Conservation (phyloP, 169 alveolate genomes). For the Perkinsus olseni region DNA sequence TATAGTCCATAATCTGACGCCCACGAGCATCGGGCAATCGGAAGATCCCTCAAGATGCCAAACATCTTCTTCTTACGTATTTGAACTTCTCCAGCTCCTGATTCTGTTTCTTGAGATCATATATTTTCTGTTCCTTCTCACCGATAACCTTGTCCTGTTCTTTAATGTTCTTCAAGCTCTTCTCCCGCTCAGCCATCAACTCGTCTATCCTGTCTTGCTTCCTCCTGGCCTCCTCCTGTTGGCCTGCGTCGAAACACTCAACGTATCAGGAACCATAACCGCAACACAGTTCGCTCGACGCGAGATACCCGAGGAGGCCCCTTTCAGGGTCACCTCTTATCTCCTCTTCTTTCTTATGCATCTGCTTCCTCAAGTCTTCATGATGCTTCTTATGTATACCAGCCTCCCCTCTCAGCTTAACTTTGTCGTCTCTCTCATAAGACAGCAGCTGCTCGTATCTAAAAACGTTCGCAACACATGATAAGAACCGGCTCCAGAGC, state of each 20-base stretch:
- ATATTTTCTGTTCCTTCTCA: constrained; percentile 78
- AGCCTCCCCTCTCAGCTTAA: constrained; percentile 38
- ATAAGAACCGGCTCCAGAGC: too few relatives aligned
- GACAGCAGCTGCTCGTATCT: constrained; percentile 45
- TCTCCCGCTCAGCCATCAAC: constrained; percentile 40
- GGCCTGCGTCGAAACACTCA: too few relatives aligned
- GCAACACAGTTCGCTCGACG: too few relatives aligned
- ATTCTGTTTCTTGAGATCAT: constrained; percentile 77
- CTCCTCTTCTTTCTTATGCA: constrained; percentile 44
- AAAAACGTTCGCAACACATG: too few relatives aligned
- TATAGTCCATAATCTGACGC: constrained; percentile 70
- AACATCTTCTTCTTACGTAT: constrained; percentile 47
- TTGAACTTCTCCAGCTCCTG: constrained; percentile 86
- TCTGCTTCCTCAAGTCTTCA: constrained; percentile 24
- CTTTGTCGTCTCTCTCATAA: constrained; percentile 37
- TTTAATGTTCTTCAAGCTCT: constrained; percentile 58
- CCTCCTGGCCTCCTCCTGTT: constrained; percentile 21
- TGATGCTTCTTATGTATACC: constrained; percentile 39
- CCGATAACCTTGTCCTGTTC: constrained; percentile 77
- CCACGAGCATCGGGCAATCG: neutral
- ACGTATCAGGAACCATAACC: too few relatives aligned
- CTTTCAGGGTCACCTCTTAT: constrained; percentile 19
- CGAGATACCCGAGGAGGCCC: too few relatives aligned
- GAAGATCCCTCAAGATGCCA: neutral
- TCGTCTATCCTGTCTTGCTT: constrained; percentile 43